These are phyloP conservation scores for Bauhinia variegata DNA, from an alignment of 306 rosid species.

Conservation along the genomic window DNA sequence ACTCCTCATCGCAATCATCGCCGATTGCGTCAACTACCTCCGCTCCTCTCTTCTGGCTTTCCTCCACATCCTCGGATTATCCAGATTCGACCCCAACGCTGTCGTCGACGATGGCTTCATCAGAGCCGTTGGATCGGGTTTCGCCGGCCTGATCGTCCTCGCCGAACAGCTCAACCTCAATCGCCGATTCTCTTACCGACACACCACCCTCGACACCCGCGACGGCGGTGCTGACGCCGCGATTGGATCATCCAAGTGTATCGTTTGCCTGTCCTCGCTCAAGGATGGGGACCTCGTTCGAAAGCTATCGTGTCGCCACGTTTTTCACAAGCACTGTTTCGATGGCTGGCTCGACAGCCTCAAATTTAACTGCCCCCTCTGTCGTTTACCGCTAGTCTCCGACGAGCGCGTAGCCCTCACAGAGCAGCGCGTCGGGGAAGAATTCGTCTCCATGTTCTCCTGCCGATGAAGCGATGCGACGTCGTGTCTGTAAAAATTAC, in stretches of 20 bases:
- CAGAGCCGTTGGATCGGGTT: conserved; percentile 66
- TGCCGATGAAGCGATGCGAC: conserved; percentile 47
- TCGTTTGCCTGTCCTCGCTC: conserved; percentile 58
- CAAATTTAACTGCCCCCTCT: conserved; percentile 84
- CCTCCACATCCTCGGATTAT: conserved; percentile 52
- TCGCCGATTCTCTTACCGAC: conserved; percentile 45
- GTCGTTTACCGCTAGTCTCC: conserved; percentile 66
- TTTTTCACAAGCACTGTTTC: conserved; percentile 78
- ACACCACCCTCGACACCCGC: conserved; percentile 2
- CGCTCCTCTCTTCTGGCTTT: conserved; percentile 54
- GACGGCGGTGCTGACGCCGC: background rate
- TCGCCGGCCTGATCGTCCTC: conserved; percentile 61
- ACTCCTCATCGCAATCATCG: conserved; percentile 59
- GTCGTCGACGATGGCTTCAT: conserved; percentile 46
- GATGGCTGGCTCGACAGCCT: conserved; percentile 77
- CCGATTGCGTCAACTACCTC: conserved; percentile 59
- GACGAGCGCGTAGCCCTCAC: conserved; percentile 57
- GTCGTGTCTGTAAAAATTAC: conserved; percentile 5
- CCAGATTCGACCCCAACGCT: conserved; percentile 37
- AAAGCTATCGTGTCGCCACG: conserved; percentile 72
- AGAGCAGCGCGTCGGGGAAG: conserved; percentile 53
- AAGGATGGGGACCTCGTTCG: conserved; percentile 72
- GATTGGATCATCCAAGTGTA: conserved; percentile 45
- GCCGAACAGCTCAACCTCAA: conserved; percentile 76
- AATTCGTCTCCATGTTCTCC: conserved; percentile 69